Evolutionary conservation across 2,329 filamentous ascomycete species (phyloP), one percentile per base, ranked within the genome.

Genomic region (Myriosclerotinia scirpicola): DNA sequence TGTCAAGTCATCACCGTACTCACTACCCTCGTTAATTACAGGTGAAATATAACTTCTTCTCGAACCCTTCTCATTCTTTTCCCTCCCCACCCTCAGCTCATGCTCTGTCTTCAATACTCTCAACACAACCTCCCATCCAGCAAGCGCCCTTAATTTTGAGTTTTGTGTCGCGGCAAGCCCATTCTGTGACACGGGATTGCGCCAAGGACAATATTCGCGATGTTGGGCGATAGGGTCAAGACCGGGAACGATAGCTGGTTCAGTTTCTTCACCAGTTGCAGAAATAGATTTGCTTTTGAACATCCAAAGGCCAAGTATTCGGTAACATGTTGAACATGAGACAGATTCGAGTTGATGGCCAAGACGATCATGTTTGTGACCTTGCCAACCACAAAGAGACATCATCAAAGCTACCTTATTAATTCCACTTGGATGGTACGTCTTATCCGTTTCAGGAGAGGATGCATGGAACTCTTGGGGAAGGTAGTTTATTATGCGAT

Each of bases 241-340:
- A 66, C 85, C 81, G 71, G 86, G 84, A 82, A 90, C 88, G 1
- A 85, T 84, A 3, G 87, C 84, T 14, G 69, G 70, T 5, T 84
- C 81, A 14, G 88, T 77, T 12, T 87, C 79, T 46, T 80, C 74
- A 46, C 82, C 78, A 0, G 82, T 82, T 20, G 79, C 78, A 67
- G 86, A 83, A 40, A 90, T 84, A 73, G 86, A 85, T 77, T 89
- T 93, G 77, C 88, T 89, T 74, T 88, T 90, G 77, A 96, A 98
- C 81, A 99, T 90, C 95, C 95, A 99, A 2, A 99, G 82, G 0
- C 95, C 95, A 0, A 98, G 82, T 1, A 93, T 87, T 67, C 95
- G 88, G 74, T 96, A 90, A 76, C 95, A 99, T 26, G 92, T 91
- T 67, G 89, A 85, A 77, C 95, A 99, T 78, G 70, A 80, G 65